Conservation (phyloP, 2,329 filamentous ascomycete genomes). For the Apiospora hydei region DNA sequence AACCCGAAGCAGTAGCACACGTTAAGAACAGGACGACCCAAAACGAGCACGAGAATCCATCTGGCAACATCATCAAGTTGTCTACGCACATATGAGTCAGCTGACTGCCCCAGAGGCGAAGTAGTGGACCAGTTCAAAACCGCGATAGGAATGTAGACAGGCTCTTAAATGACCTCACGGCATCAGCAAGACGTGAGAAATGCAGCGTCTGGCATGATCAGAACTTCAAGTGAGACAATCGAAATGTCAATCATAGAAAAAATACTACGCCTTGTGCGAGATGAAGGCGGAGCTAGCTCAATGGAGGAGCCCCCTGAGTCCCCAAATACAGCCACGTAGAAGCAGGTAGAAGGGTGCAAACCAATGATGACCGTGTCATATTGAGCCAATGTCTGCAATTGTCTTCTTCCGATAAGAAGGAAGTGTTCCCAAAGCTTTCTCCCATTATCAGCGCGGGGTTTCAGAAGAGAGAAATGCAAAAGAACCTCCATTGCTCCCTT, state of each 20-base stretch:
- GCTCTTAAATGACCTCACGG: neutral
- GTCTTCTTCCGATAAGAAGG: neutral
- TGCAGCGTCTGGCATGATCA: conserved; percentile 1
- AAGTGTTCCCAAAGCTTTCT: neutral
- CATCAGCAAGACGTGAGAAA: neutral
- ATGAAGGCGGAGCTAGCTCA: neutral
- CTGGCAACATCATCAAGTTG: neutral
- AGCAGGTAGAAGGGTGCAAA: too few relatives aligned
- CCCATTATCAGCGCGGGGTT: neutral
- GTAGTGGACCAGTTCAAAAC: neutral
- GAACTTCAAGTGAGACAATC: neutral
- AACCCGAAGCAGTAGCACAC: neutral
- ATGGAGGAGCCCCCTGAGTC: neutral
- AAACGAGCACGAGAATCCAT: neutral
- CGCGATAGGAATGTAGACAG: neutral
- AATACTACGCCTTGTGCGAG: neutral
- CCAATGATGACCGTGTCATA: neutral
- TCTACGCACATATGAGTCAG: neutral
- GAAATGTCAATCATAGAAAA: neutral
- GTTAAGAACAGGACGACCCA: neutral
- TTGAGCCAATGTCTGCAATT: neutral
- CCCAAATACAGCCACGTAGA: neutral
- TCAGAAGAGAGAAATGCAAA: neutral
- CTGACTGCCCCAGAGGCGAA: neutral
- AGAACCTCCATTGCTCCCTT: too few relatives aligned